These are phyloP conservation scores for Chaetomiaceae sp. DNA, from an alignment of 2,329 filamentous ascomycete genomes.

Conservation along the genomic window DNA sequence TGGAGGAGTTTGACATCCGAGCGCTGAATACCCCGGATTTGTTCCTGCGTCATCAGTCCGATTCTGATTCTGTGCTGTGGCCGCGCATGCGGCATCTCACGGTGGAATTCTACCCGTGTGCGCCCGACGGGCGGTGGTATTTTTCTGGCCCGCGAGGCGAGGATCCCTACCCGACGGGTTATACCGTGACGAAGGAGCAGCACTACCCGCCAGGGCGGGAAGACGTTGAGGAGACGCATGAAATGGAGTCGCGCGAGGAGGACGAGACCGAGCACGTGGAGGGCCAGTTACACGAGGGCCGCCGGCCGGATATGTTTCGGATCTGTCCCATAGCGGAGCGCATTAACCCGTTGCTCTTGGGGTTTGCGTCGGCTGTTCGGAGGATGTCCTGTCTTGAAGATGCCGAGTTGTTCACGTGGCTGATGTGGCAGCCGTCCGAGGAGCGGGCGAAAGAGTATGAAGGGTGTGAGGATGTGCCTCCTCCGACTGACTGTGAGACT, in stretches of 20 bases:
- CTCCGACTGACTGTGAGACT: neutral
- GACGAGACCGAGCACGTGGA: neutral
- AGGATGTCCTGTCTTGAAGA: constrained; percentile 10
- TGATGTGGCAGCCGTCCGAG: constrained; percentile 14
- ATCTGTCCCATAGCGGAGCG: constrained; percentile 11
- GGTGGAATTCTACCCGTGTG: constrained; percentile 14
- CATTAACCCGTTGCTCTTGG: constrained; percentile 14
- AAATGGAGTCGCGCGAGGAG: neutral
- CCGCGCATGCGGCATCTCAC: constrained; percentile 13
- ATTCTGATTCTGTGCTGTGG: no score
- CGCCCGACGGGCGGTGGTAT: constrained; percentile 14
- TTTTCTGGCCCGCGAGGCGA: constrained; percentile 15
- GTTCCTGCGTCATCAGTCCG: no score
- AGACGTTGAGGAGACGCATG: constrained; percentile 7
- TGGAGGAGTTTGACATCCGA: constrained; percentile 9
- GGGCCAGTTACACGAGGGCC: neutral
- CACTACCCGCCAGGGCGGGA: constrained; percentile 14
- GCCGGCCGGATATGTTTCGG: constrained; percentile 13
- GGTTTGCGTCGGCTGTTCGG: constrained; percentile 12
- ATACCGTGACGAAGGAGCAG: constrained; percentile 12
- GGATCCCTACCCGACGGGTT: constrained; percentile 6
- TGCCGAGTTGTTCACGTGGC: constrained; percentile 16
- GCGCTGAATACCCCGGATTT: constrained; percentile 13
- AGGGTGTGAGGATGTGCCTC: constrained; percentile 9
- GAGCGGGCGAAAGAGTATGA: constrained; percentile 6